These are phyloP conservation scores for Venturia oleaginea DNA, from an alignment of 2,329 filamentous ascomycete genomes.

Conservation along the genomic window DNA sequence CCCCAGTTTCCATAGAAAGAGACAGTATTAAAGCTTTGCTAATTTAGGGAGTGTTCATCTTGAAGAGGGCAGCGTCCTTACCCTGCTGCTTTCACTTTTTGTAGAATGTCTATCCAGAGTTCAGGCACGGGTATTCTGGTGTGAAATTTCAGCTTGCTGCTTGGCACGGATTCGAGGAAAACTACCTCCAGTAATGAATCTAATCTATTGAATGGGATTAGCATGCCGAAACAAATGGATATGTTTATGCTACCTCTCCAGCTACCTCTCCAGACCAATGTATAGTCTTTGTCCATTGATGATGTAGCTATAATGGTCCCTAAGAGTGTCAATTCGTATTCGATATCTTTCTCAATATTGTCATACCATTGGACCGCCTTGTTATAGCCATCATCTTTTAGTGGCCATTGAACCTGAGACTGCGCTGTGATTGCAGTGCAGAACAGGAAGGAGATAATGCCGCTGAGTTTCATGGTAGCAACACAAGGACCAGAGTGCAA, in stretches of 20 bases:
- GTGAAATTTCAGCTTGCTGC: constrained; percentile 34
- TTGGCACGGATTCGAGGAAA: not conserved
- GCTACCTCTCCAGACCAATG: constrained; percentile 45
- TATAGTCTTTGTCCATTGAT: constrained; percentile 43
- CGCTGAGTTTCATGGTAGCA: not conserved
- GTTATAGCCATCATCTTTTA: not conserved
- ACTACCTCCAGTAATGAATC: not conserved
- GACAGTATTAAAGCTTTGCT: constrained; percentile 14
- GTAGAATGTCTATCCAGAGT: constrained; percentile 17
- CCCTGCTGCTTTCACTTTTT: constrained; percentile 17
- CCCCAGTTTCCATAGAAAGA: constrained; percentile 18
- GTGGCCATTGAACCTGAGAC: not conserved
- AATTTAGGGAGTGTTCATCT: constrained; percentile 38
- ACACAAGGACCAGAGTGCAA: not conserved
- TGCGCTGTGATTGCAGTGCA: not conserved
- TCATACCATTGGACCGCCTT: not conserved
- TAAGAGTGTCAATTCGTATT: not conserved
- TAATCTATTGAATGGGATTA: not conserved
- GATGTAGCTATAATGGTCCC: constrained; percentile 47
- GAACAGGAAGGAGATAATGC: not conserved
- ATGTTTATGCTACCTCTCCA: constrained; percentile 42
- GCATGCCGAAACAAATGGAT: constrained; percentile 30
- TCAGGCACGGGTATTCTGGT: constrained; percentile 15
- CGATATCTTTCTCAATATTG: not conserved
- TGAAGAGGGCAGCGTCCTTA: constrained; percentile 40